Percentiles rank a stretch among this genome's conserved stretches.
phyloP scores from a whole-genome alignment of 1,284 basidiomycete species.

The Sporisorium iseilematis-ciliati region DNA sequence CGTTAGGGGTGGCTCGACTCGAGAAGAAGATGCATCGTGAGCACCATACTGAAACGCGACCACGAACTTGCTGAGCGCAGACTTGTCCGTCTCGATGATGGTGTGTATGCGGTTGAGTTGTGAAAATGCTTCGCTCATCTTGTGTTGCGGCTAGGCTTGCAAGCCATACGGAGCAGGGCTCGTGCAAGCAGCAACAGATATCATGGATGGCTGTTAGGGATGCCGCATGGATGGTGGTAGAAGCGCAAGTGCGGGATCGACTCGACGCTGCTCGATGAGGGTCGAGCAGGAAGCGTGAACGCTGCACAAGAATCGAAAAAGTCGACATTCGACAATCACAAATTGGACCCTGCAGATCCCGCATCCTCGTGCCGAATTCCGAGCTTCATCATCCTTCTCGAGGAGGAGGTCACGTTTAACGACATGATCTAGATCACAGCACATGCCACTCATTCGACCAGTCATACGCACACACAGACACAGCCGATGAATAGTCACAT shows the following conservation, averaged over 20 bases:
- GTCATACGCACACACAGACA: neutral
- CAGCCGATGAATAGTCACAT: neutral
- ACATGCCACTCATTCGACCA: neutral
- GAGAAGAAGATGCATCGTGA: neutral
- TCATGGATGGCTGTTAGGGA: neutral
- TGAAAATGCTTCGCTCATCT: slow-evolving; percentile 9
- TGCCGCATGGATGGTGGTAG: neutral
- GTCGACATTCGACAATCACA: too few relatives aligned
- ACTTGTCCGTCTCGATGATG: slow-evolving; percentile 12
- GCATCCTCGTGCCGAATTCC: slow-evolving; percentile 12
- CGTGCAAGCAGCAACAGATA: neutral
- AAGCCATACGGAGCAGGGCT: neutral
- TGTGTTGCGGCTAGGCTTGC: neutral
- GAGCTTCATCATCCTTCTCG: neutral
- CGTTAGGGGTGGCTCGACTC: neutral
- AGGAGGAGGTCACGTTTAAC: neutral
- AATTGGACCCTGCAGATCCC: slow-evolving; percentile 29
- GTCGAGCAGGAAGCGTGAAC: neutral
- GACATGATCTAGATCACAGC: neutral
- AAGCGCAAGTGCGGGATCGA: neutral
- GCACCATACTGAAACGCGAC: slow-evolving; percentile 3
- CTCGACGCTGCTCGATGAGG: neutral
- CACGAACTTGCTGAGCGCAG: slow-evolving; percentile 3
- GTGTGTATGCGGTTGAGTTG: slow-evolving; percentile 20
- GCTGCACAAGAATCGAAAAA: neutral